These are phyloP conservation scores for Kwoniella europaea DNA, from an alignment of 768 basidiomycete species.

Conservation along the genomic window DNA sequence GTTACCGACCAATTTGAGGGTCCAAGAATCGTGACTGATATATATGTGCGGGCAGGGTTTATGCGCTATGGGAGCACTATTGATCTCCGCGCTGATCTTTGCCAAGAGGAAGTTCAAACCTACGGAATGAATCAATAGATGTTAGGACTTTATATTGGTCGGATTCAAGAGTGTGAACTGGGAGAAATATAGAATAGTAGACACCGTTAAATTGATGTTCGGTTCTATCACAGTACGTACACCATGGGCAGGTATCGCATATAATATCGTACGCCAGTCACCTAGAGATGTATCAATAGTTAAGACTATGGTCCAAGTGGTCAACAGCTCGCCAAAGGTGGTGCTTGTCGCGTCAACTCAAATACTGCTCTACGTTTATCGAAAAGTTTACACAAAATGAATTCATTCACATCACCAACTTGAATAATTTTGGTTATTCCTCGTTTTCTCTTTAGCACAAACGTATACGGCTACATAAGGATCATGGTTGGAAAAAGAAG, in stretches of 20 bases:
- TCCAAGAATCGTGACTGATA: not conserved
- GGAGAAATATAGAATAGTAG: too few species aligned
- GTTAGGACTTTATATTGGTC: not conserved
- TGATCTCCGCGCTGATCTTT: conserved; percentile 31
- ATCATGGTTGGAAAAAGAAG: not conserved
- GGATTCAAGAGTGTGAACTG: not conserved
- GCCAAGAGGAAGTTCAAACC: conserved; percentile 20
- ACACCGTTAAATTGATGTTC: too few species aligned
- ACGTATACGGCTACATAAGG: too few species aligned
- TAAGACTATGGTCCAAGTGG: too few species aligned
- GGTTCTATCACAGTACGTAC: too few species aligned
- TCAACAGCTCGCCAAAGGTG: too few species aligned
- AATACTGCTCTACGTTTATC: too few species aligned
- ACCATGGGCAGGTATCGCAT: not conserved
- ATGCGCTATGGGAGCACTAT: conserved; percentile 29
- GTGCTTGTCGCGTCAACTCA: too few species aligned
- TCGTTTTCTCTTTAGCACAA: too few species aligned
- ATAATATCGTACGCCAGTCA: not conserved
- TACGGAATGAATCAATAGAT: conserved; percentile 1
- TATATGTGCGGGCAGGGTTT: conserved; percentile 16
- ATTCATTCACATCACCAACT: too few species aligned
- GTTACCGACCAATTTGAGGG: conserved; percentile 8
- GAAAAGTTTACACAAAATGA: too few species aligned
- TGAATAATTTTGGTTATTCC: too few species aligned
- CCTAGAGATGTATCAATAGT: not conserved